These are phyloP conservation scores for Myriosclerotinia scirpicola DNA, from an alignment of 2,329 filamentous ascomycete species.

Conservation along the genomic window DNA sequence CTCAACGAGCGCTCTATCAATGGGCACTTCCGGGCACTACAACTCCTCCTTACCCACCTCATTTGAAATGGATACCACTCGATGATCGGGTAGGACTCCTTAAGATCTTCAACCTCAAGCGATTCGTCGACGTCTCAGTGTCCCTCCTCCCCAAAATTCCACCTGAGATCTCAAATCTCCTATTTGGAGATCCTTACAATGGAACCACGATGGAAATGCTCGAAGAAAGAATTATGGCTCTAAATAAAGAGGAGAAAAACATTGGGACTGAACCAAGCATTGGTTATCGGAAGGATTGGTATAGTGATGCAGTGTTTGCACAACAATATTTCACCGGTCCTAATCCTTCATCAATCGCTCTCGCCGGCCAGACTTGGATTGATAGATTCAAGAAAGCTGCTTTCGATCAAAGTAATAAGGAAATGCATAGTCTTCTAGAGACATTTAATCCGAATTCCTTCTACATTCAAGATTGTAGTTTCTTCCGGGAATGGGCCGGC, in stretches of 20 bases:
- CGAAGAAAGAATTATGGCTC: constrained; percentile 19
- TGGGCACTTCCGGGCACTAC: constrained; percentile 21
- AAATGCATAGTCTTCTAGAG: constrained; percentile 25
- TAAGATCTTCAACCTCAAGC: constrained; percentile 36
- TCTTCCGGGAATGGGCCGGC: constrained; percentile 31
- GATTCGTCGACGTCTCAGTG: constrained; percentile 31
- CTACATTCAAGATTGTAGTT: constrained; percentile 37
- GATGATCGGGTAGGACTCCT: constrained; percentile 32
- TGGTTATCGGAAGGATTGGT: constrained; percentile 34
- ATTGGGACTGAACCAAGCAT: constrained; percentile 21
- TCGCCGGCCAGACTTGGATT: constrained; percentile 30
- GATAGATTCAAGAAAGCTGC: constrained; percentile 30
- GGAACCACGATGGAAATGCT: constrained; percentile 21
- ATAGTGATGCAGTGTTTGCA: constrained; percentile 43
- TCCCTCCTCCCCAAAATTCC: constrained; percentile 36
- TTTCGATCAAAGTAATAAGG: constrained; percentile 24
- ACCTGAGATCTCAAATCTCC: constrained; percentile 19
- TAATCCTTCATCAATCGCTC: constrained; percentile 36
- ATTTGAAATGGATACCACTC: constrained; percentile 35
- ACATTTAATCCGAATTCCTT: constrained; percentile 27
- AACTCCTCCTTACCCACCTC: constrained; percentile 35
- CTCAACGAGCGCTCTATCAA: constrained; percentile 21
- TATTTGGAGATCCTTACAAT: constrained; percentile 24
- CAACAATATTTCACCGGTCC: constrained; percentile 46
- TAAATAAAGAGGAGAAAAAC: constrained; percentile 7